phyloP scores from a whole-genome alignment of 805 yeast species.

The Candida parachauliodes region DNA sequence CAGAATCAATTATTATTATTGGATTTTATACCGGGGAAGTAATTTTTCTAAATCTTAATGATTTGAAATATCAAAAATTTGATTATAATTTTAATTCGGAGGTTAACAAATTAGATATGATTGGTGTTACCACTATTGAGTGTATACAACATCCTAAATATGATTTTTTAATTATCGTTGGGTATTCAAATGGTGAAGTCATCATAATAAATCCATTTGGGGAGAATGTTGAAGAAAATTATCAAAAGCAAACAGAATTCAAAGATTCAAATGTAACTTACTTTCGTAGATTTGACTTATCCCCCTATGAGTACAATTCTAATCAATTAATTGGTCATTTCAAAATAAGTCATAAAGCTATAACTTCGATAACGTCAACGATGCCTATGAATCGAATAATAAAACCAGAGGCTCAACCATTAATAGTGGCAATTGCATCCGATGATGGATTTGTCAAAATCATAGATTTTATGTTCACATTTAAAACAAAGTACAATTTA shows the following conservation, averaged over 20 bases:
- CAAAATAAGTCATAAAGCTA: conserved; percentile 55
- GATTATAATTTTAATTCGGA: conserved; percentile 34
- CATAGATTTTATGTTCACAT: conserved; percentile 45
- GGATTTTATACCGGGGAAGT: conserved; percentile 72
- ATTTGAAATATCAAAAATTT: conserved; percentile 42
- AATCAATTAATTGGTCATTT: conserved; percentile 48
- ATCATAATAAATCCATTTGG: conserved; percentile 41
- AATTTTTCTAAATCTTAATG: conserved; percentile 53
- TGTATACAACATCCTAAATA: conserved; percentile 26
- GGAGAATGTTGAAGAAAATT: conserved; percentile 7
- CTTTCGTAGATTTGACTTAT: conserved; percentile 33
- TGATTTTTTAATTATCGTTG: conserved; percentile 51
- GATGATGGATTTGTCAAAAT: conserved; percentile 65
- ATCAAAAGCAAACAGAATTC: conserved; percentile 17
- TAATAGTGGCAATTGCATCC: conserved; percentile 48
- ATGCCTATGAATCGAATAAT: conserved; percentile 10
- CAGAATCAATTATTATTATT: conserved; percentile 46
- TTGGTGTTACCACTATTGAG: conserved; percentile 23
- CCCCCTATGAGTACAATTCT: conserved; percentile 19
- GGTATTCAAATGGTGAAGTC: conserved; percentile 62
- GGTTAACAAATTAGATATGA: conserved; percentile 4
- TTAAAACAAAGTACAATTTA: conserved; percentile 21
- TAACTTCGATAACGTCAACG: conserved; percentile 44
- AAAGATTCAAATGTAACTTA: conserved; percentile 33
- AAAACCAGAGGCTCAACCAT: conserved; percentile 22